Percentiles rank a stretch among this genome's conserved stretches.
Conservation (phyloP, 2,329 filamentous ascomycete genomes). For the Gliomastix tumulicola region DNA sequence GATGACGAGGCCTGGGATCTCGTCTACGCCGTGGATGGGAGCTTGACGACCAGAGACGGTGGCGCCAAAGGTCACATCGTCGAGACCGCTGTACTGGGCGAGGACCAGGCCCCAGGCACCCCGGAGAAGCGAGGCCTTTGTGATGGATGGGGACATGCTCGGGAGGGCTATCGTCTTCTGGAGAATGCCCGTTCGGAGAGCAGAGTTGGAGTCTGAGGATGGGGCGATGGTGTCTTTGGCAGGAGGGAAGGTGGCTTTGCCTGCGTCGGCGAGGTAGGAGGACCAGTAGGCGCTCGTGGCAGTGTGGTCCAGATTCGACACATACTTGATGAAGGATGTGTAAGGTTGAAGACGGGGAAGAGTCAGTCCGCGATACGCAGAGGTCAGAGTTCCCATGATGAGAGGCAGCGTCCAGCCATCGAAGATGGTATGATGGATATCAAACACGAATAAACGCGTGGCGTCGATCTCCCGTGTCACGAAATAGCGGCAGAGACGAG, state of each 20-base stretch:
- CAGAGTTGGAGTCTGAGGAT: no score
- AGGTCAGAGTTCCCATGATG: conserved; percentile 7
- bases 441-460: background rate
- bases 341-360: conserved; percentile 17
- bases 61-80: conserved; percentile 12
- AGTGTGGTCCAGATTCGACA: conserved; percentile 13
- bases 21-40: conserved; percentile 9
- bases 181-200: background rate
- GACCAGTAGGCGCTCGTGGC: background rate
- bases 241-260: background rate
- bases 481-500: conserved; percentile 7
- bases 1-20: conserved; percentile 13
- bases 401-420: conserved; percentile 17
- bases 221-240: no score
- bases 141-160: no score
- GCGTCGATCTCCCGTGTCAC: conserved; percentile 2
- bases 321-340: conserved; percentile 32
- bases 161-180: no score
- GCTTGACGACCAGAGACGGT: conserved; percentile 12
- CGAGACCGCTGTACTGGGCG: conserved; percentile 7
- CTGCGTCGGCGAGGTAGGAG: background rate
- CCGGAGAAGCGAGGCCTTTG: conserved; percentile 8
- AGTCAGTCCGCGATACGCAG: conserved; percentile 2
- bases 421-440: conserved; percentile 17
- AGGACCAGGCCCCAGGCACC: conserved; percentile 14